Percentiles rank a stretch among this genome's conserved stretches.
Evolutionary conservation across 2,329 filamentous ascomycete genomes (phyloP).

Genomic region (Calcarisporium arbuscula): DNA sequence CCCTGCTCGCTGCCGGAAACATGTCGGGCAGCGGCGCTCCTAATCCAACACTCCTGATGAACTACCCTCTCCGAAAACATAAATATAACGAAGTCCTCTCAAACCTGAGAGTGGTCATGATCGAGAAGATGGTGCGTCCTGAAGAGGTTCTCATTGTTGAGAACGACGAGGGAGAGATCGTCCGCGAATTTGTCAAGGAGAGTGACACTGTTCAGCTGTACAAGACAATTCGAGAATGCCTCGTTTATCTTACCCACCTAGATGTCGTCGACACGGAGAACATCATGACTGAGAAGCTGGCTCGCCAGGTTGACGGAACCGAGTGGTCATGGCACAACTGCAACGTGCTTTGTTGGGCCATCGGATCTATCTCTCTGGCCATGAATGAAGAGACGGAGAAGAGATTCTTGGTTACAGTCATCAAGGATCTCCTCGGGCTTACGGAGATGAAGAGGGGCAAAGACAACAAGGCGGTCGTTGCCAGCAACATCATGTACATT

Average conservation of each 20-base stretch:
- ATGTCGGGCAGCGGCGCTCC: conserved; percentile 76
- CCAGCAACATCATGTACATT: conserved; percentile 99
- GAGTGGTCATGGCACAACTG: conserved; percentile 99
- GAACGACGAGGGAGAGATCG: conserved; percentile 98
- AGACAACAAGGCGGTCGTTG: conserved; percentile 98
- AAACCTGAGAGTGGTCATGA: conserved; percentile 95
- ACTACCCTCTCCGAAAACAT: conserved; percentile 93
- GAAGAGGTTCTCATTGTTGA: conserved; percentile 99
- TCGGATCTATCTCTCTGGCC: conserved; percentile 94
- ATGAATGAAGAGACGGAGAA: conserved; percentile 99
- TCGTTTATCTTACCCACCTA: conserved; percentile 95
- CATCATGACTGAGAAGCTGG: conserved; percentile 98
- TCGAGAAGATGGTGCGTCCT: conserved; percentile 98
- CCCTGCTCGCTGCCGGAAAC: conserved; percentile 72
- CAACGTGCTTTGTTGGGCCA: conserved; percentile 99
- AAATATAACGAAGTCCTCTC: conserved; percentile 94
- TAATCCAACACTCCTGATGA: conserved; percentile 76
- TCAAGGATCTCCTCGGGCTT: conserved; percentile 92
- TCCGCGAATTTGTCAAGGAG: conserved; percentile 98
- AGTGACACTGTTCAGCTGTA: conserved; percentile 98
- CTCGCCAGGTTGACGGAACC: conserved; percentile 85
- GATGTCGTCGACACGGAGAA: conserved; percentile 96
- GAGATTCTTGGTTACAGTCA: conserved; percentile 94
- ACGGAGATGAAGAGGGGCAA: conserved; percentile 99
- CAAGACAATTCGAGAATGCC: conserved; percentile 95